Evolutionary conservation across 1,284 basidiomycete genomes (phyloP), one percentile per base, ranked within the genome.

Genomic region (Kwoniella shivajii): DNA sequence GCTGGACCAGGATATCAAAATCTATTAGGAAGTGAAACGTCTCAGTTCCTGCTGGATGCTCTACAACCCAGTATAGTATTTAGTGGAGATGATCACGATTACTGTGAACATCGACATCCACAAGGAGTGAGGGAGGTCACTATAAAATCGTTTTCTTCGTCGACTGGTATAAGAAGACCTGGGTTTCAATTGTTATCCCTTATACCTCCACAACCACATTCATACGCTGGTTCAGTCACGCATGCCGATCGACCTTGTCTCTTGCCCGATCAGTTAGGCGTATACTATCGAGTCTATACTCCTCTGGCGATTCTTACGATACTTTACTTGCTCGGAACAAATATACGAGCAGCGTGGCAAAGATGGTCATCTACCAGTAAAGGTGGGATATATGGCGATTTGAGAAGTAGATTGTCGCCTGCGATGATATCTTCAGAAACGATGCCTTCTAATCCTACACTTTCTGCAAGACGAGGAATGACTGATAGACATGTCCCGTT

Each of bases 31-130:
- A 85, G 87, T 59, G 84, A 86, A 51, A 88, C 88, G 6, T 85
- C 86, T 2, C 70, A 80, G 16, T 92, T 88, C 72, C 72, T 94
- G 30, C 78, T 94, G 18, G 80, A 86, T 27, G 82, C 77, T 26
- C 72, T 92, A 16, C 80, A 83, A 30, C 91, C 92, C 13, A 74
- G 79, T 13, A 67, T 86, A 0, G 81, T 93, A 4, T 88, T 89
- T 73, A 91, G 89, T 64, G 92, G 88, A 10, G 90, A 94, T 72
- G 89, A 94, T 75, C 88, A 89, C 63, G 91, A 94, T 71, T 90
- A 90, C 62, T 94, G 91, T 74, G 88, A 90, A 65, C 83, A 88
- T 61, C 79, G 78, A 56, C 88, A 90, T 71, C 70, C 77, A 3
- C 65, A 63, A 36, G 72, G 71, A n/a, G 78, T 85, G 39, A 80